Conservation (phyloP, 768 basidiomycete species). For the Agrocybe praecox region DNA sequence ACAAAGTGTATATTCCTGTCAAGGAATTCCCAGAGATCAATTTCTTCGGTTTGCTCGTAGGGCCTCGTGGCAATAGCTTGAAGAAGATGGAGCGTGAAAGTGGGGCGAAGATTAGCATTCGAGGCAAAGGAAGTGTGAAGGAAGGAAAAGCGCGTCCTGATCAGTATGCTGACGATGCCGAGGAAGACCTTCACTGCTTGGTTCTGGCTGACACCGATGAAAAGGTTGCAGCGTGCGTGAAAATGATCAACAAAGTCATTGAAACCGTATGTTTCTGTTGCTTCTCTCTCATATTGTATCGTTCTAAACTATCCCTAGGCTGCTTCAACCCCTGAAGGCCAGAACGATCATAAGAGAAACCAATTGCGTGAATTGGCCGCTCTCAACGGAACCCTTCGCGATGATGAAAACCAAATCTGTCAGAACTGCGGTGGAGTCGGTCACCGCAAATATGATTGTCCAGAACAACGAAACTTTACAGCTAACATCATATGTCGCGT, state of each 20-base stretch:
- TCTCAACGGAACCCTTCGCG: slow-evolving; percentile 96
- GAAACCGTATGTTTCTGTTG: slow-evolving; percentile 76
- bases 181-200: slow-evolving; percentile 98
- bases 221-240: slow-evolving; percentile 90
- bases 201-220: slow-evolving; percentile 92
- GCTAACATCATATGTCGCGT: slow-evolving; percentile 99
- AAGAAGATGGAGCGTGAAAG: slow-evolving; percentile 99
- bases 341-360: slow-evolving; percentile 99
- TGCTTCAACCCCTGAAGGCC: slow-evolving; percentile 97
- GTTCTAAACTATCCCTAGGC: slow-evolving; percentile 56
- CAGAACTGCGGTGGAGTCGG: slow-evolving; percentile 95
- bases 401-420: slow-evolving; percentile 99
- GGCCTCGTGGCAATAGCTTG: slow-evolving; percentile 97
- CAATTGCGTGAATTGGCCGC: slow-evolving; percentile 98
- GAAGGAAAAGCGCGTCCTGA: slow-evolving; percentile 97
- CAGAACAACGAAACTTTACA: slow-evolving; percentile 96
- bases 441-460: slow-evolving; percentile 99
- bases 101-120: slow-evolving; percentile 97
- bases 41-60: slow-evolving; percentile 97
- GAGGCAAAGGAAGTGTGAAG: slow-evolving; percentile 98
- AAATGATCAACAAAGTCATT: slow-evolving; percentile 95
- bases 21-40: slow-evolving; percentile 99
- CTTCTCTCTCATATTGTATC: not conserved
- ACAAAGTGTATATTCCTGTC: slow-evolving; percentile 99
- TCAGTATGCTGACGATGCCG: slow-evolving; percentile 93